Percentiles rank a stretch among this genome's conserved stretches.
phyloP scores from a whole-genome alignment of 2,329 filamentous ascomycete species.

The Coccinonectria pachysandricola region DNA sequence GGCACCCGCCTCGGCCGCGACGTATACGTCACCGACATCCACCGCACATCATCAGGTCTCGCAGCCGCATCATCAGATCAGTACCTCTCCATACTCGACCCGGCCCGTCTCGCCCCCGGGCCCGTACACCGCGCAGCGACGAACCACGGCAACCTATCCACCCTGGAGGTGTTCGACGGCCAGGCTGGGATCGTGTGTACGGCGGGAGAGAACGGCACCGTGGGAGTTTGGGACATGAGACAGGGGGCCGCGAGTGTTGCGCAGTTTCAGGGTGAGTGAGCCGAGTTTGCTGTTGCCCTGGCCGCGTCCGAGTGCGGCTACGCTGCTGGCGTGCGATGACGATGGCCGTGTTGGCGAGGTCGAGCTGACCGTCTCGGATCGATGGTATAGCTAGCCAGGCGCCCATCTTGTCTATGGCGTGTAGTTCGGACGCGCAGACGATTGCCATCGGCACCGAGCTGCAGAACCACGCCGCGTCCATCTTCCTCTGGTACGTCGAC shows the following conservation, averaged over 20 bases:
- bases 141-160: constrained; percentile 53
- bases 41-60: constrained; percentile 39
- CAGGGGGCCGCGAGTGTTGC: constrained; percentile 32
- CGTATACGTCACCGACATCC: constrained; percentile 49
- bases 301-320: constrained; percentile 1
- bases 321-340: neutral
- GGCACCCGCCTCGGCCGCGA: constrained; percentile 24
- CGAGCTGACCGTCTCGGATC: neutral
- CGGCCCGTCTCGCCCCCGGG: constrained; percentile 41
- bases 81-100: constrained; percentile 55
- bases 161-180: constrained; percentile 45
- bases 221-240: constrained; percentile 57
- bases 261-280: constrained; percentile 35
- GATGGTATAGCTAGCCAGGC: constrained; percentile 28
- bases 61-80: constrained; percentile 62
- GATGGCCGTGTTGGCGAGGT: neutral
- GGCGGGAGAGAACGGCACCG: constrained; percentile 59
- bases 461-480: constrained; percentile 50
- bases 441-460: constrained; percentile 67
- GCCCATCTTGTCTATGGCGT: constrained; percentile 56
- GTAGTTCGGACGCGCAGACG: constrained; percentile 43
- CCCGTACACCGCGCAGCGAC: constrained; percentile 38
- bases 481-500: constrained; percentile 52
- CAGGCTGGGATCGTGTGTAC: constrained; percentile 50
- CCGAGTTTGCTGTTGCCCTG: too few species aligned